A percentile compares a stretch with the other conserved stretches of the same genome.
Evolutionary conservation across 2,329 filamentous ascomycete species (phyloP).

Genomic region (Colletotrichum brevisporum): DNA sequence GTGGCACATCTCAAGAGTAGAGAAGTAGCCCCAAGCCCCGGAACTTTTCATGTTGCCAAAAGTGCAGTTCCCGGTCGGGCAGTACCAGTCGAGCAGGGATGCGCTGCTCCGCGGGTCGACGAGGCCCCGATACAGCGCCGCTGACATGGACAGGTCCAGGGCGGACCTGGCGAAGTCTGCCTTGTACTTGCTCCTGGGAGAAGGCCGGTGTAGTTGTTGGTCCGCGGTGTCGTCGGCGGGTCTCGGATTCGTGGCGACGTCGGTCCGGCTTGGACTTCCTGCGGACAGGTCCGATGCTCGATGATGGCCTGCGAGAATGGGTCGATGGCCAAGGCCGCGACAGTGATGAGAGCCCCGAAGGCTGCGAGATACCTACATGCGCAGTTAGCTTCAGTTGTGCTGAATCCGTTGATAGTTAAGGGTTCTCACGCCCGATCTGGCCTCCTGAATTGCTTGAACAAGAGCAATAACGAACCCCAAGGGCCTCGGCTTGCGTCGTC

Average conservation of each 20-base stretch:
- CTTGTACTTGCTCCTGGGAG: background rate
- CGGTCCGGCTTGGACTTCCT: background rate
- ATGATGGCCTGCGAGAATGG: conserved; percentile 18
- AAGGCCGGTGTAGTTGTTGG: conserved; percentile 10
- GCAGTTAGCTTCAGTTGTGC: background rate
- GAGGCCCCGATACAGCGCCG: conserved; percentile 6
- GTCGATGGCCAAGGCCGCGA: conserved; percentile 10
- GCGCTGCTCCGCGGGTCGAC: background rate
- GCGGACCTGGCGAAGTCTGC: background rate
- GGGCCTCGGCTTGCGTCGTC: conserved; percentile 14
- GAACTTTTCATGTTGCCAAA: background rate
- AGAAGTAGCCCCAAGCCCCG: background rate
- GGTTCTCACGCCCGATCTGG: background rate
- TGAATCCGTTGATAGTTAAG: too few species aligned
- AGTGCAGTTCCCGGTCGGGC: background rate
- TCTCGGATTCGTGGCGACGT: too few species aligned
- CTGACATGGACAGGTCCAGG: background rate
- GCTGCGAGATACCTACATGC: background rate
- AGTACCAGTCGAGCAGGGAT: background rate
- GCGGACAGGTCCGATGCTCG: conserved; percentile 1
- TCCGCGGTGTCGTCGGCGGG: background rate
- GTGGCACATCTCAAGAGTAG: conserved; percentile 10
- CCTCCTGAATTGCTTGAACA: background rate
- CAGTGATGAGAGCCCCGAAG: background rate
- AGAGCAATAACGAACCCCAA: background rate